These are phyloP conservation scores for Penicillium waksmanii DNA, from an alignment of 495 filamentous ascomycete species.

Conservation along the genomic window DNA sequence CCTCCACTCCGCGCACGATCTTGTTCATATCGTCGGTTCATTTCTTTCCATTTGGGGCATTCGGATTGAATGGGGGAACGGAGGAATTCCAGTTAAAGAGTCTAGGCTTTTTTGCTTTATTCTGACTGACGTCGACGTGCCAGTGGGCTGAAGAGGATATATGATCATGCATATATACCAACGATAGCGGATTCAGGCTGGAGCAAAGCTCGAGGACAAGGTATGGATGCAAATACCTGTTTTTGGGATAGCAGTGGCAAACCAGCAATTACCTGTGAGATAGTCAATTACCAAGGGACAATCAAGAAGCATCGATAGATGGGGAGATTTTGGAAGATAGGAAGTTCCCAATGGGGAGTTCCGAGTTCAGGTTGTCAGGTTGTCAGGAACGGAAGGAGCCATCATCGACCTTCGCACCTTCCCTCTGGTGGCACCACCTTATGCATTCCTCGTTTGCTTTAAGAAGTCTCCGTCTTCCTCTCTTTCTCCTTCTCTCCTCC, in stretches of 20 bases:
- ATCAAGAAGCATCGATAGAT: background rate
- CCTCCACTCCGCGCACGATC: constrained; percentile 16
- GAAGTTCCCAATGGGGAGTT: background rate
- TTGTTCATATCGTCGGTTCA: background rate
- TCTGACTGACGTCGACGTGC: background rate
- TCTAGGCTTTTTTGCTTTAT: background rate
- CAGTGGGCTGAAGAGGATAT: background rate
- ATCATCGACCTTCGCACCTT: background rate
- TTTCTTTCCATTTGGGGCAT: background rate
- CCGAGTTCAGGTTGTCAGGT: background rate
- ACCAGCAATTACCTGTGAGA: too few relatives aligned
- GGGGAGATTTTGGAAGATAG: too few relatives aligned
- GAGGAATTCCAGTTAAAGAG: background rate
- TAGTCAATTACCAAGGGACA: background rate
- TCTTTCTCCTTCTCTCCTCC: background rate
- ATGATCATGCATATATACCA: too few relatives aligned
- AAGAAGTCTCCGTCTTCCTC: background rate
- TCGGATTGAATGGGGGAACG: background rate
- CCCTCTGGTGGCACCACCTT: constrained; percentile 2
- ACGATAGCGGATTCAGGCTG: too few relatives aligned
- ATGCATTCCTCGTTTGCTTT: background rate
- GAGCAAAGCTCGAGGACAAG: too few relatives aligned
- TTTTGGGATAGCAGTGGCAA: too few relatives aligned
- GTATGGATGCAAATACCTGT: too few relatives aligned
- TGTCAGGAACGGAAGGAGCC: background rate